A percentile compares a stretch with the other conserved stretches of the same genome.
These are phyloP conservation scores for Metschnikowia hibisci DNA, from an alignment of 805 yeast species.

Conservation along the genomic window DNA sequence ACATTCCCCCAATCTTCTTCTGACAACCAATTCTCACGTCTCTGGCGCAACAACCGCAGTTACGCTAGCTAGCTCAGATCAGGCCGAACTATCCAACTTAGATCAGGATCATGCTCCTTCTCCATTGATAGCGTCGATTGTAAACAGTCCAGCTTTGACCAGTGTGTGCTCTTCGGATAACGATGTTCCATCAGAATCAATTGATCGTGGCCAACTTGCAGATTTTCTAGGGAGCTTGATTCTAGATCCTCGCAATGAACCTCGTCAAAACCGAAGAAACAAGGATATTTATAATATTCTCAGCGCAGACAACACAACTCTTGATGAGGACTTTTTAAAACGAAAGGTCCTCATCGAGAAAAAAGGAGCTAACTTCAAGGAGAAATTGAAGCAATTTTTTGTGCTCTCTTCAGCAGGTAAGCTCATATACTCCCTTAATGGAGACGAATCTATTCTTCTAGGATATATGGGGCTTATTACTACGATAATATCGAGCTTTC, in stretches of 20 bases:
- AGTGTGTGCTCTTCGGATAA: slow-evolving; percentile 9
- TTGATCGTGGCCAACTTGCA: slow-evolving; percentile 8
- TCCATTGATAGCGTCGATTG: slow-evolving; percentile 1
- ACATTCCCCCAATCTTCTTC: slow-evolving; percentile 2
- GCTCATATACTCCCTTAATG: slow-evolving; percentile 77
- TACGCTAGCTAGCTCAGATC: slow-evolving; percentile 14
- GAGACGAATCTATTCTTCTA: slow-evolving; percentile 60
- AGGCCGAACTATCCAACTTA: slow-evolving; percentile 8
- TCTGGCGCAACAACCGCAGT: slow-evolving; percentile 16
- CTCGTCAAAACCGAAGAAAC: background rate
- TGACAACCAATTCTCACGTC: slow-evolving; percentile 5
- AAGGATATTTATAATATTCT: slow-evolving; percentile 8
- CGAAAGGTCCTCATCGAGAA: slow-evolving; percentile 17
- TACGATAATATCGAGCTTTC: slow-evolving; percentile 70
- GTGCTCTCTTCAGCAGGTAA: slow-evolving; percentile 83
- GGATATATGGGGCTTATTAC: slow-evolving; percentile 79
- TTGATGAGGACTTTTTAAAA: slow-evolving; percentile 11
- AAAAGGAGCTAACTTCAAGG: slow-evolving; percentile 21
- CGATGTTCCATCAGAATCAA: slow-evolving; percentile 5
- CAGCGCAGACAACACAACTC: slow-evolving; percentile 7
- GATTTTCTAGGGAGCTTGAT: slow-evolving; percentile 9
- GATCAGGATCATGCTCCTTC: slow-evolving; percentile 6
- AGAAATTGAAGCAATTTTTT: slow-evolving; percentile 63
- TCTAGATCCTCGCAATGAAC: background rate
- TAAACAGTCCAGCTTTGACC: slow-evolving; percentile 6